A percentile compares a stretch with the other conserved stretches of the same genome.
Conservation (phyloP, 2,329 filamentous ascomycete species). For the Xylaria sp. region DNA sequence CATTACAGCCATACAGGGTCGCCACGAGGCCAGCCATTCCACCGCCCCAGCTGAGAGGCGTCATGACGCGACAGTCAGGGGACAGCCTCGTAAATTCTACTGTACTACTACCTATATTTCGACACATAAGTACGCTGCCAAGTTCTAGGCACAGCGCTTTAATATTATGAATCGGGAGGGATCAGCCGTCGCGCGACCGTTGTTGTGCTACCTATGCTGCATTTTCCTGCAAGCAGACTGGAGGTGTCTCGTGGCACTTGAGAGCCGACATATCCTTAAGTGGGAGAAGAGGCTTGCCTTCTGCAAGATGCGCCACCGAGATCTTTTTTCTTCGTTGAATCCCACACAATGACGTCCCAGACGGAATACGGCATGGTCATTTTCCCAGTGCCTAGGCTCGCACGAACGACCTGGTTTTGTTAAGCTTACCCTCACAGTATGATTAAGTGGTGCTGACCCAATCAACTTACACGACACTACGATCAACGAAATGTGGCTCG, state of each 20-base stretch:
- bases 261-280: not conserved
- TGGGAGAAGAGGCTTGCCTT: not conserved
- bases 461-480: constrained; percentile 8
- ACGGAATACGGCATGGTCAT: constrained; percentile 27
- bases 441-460: constrained; percentile 28
- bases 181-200: constrained; percentile 10
- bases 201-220: constrained; percentile 5
- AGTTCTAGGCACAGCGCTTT: not conserved
- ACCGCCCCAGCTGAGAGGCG: constrained; percentile 19
- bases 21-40: constrained; percentile 32
- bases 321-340: not conserved
- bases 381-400: constrained; percentile 17
- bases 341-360: constrained; percentile 18
- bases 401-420: constrained; percentile 13
- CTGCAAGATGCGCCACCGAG: not conserved
- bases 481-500: constrained; percentile 24
- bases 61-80: constrained; percentile 22
- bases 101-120: not conserved
- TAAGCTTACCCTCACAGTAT: not conserved
- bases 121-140: not conserved
- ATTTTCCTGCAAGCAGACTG: not conserved
- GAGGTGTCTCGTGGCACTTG: constrained; percentile 1
- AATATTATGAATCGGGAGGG: not conserved
- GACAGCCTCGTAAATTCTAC: not conserved
- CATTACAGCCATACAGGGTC: constrained; percentile 28